Evolutionary conservation across 2,329 filamentous ascomycete genomes (phyloP).

Genomic region (Xylariaceae sp.): DNA sequence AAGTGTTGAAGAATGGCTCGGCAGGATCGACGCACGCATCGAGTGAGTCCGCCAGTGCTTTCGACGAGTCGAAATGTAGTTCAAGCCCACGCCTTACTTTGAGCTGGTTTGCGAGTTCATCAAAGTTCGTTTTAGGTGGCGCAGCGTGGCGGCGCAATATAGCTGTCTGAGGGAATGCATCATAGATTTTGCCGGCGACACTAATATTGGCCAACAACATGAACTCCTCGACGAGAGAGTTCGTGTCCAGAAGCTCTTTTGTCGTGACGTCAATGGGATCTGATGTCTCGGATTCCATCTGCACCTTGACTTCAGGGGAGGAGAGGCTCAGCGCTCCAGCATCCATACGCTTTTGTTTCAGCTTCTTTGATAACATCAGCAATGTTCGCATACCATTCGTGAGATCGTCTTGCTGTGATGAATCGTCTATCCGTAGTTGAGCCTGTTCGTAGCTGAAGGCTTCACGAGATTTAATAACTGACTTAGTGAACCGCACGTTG

Average conservation of each 20-base stretch:
- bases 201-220: constrained; percentile 98
- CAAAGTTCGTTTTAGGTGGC: constrained; percentile 93
- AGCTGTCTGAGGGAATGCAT: constrained; percentile 90
- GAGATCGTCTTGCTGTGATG: constrained; percentile 80
- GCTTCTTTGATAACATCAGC: constrained; percentile 83
- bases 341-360: constrained; percentile 93
- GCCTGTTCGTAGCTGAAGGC: constrained; percentile 98
- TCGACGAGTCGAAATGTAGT: constrained; percentile 79
- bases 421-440: constrained; percentile 88
- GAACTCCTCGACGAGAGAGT: constrained; percentile 97
- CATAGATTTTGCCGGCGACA: constrained; percentile 85
- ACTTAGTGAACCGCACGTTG: constrained; percentile 87
- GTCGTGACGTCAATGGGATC: constrained; percentile 96
- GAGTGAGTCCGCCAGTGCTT: constrained; percentile 88
- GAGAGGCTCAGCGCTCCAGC: constrained; percentile 92
- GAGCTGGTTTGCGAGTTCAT: constrained; percentile 87
- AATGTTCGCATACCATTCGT: constrained; percentile 86
- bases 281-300: constrained; percentile 91
- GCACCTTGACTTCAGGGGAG: constrained; percentile 95
- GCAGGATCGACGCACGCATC: constrained; percentile 74
- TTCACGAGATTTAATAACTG: constrained; percentile 92
- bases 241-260: constrained; percentile 89
- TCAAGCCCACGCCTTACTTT: constrained; percentile 80
- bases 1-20: constrained; percentile 97
- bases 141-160: constrained; percentile 88